A percentile compares a stretch with the other conserved stretches of the same genome.
Evolutionary conservation across 192 early-diverging fungal species (phyloP).

Genomic region (Linderina pennispora): DNA sequence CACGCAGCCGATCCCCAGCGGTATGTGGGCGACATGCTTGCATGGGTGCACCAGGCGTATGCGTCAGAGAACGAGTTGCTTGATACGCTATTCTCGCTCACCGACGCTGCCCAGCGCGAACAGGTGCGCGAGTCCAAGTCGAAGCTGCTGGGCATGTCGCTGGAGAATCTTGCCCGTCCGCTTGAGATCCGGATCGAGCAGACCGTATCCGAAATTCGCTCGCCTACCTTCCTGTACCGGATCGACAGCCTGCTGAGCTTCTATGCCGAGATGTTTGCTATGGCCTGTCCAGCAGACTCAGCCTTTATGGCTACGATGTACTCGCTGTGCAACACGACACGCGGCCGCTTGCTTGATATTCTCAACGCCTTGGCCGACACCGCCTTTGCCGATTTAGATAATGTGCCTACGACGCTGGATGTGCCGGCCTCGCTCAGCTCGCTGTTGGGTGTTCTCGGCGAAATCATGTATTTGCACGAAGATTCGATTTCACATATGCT

Average conservation of each 20-base stretch:
- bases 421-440: conserved; percentile 10
- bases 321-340: conserved; percentile 1
- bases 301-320: conserved; percentile 9
- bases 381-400: conserved; percentile 4
- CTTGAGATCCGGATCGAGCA: conserved; percentile 33
- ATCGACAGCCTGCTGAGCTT: conserved; percentile 21
- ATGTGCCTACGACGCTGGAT: conserved; percentile 20
- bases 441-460: conserved; percentile 7
- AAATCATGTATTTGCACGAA: conserved; percentile 14
- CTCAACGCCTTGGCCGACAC: conserved; percentile 8
- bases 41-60: conserved; percentile 91
- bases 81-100: conserved; percentile 40
- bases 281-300: conserved; percentile 5
- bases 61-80: conserved; percentile 86
- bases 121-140: conserved; percentile 1
- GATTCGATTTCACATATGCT: conserved; percentile 4
- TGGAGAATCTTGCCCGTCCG: conserved; percentile 24
- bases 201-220: conserved; percentile 10
- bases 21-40: conserved; percentile 94
- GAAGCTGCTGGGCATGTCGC: conserved; percentile 10
- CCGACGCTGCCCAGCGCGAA: not conserved
- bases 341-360: not conserved
- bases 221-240: conserved; percentile 14
- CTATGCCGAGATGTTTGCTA: conserved; percentile 17
- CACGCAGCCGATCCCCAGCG: conserved; percentile 88